Evolutionary conservation across 2,329 filamentous ascomycete species (phyloP).

Genomic region (Fusarium begoniae): DNA sequence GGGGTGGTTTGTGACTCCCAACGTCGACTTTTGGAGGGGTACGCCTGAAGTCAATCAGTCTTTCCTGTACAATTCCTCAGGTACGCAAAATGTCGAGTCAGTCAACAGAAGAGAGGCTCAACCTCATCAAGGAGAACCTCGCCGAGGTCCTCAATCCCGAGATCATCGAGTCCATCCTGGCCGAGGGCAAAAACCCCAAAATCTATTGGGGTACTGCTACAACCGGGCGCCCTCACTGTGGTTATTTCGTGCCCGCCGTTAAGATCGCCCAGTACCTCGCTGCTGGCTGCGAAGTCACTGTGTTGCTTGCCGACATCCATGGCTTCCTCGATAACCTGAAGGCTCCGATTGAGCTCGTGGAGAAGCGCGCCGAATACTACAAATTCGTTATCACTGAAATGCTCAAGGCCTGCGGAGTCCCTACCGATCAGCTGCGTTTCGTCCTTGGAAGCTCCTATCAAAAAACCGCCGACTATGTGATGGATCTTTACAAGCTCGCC

Average conservation of each 20-base stretch:
- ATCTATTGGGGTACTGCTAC: slow-evolving; percentile 92
- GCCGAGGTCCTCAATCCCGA: slow-evolving; percentile 85
- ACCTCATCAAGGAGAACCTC: slow-evolving; percentile 82
- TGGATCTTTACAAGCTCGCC: slow-evolving; percentile 86
- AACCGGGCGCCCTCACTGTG: slow-evolving; percentile 87
- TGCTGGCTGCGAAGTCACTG: slow-evolving; percentile 83
- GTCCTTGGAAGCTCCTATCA: slow-evolving; percentile 89
- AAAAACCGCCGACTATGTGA: slow-evolving; percentile 75
- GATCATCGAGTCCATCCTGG: slow-evolving; percentile 78
- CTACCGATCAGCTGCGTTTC: slow-evolving; percentile 81
- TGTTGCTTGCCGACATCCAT: slow-evolving; percentile 80
- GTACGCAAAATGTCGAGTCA: slow-evolving; percentile 13
- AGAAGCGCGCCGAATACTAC: slow-evolving; percentile 86
- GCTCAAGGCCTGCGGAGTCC: slow-evolving; percentile 80
- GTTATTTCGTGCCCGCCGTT: slow-evolving; percentile 87
- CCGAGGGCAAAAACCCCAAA: slow-evolving; percentile 75
- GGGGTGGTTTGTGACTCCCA: slow-evolving; percentile 1
- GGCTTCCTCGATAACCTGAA: slow-evolving; percentile 86
- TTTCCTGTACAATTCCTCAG: not conserved
- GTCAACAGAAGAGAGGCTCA: slow-evolving; percentile 65
- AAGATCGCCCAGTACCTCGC: slow-evolving; percentile 90
- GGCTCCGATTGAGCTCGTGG: slow-evolving; percentile 87
- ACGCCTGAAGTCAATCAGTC: not conserved
- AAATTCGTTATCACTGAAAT: slow-evolving; percentile 76
- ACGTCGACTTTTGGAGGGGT: slow-evolving; percentile 11